Base-by-base conservation (phyloP, 2,329 filamentous ascomycete genomes). In the Cryoendolithus antarcticus region DNA sequence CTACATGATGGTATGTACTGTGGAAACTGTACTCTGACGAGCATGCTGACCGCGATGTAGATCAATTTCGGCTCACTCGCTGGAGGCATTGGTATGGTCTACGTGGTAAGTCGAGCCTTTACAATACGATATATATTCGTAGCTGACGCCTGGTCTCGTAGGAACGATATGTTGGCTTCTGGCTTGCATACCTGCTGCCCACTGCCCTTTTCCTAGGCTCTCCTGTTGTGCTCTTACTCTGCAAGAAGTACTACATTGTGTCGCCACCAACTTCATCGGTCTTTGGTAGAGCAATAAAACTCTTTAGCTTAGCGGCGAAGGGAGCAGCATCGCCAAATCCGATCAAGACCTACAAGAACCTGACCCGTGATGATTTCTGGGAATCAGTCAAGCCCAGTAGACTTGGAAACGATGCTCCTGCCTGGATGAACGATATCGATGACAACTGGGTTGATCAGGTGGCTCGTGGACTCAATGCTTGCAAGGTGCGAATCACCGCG, bases 401-500 rank as follows among this genome's bases (percentile, higher is more conserved):
- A 40, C 48, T 56, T 29, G 44, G 48, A 30, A 59, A 58, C 1
- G 56, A 67, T 46, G 76, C 77, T 39, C 82, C 82, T 0, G 31
- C 40, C 0, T 88, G 81, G 81, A 86, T 88, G 79, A 46, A 44
- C 32, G 82, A 77, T 0, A 86, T 86, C 49, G 82, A 89, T 45
- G 84, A 89, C 49, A 74, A 75, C 47, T 86, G 85, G 48, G 65
- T 86, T 35, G 78, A 82, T 3, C 80, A 86, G 54, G 63, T 86
- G 35, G 80, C 79, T 62, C 76, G 77, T 33, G 72, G 72, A 2
- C 55, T 77, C 9, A 54, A 66, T 54, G 81, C 80, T 9, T 86
- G 80, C 67, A 75, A 78, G 51, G 78, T 21, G 19, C 19, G 19
- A 21, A 21, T 21, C 6, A 6, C 19, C 19, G 19, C 19, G 19